These are phyloP conservation scores for Glycyrrhiza uralensis DNA, from an alignment of 306 rosid genomes.

Conservation along the genomic window DNA sequence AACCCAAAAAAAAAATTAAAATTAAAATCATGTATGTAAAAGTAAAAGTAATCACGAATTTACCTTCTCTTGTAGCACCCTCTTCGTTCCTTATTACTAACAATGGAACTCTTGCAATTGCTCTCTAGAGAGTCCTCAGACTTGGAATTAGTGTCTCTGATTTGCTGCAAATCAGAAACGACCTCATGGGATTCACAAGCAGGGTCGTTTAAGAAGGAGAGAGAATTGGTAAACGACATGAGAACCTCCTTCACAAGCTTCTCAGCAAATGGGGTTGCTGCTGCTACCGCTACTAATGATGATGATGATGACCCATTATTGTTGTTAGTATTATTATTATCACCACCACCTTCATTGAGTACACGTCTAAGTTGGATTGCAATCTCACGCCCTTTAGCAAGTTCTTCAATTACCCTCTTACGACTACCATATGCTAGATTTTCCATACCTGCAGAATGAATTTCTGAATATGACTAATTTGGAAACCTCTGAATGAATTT, in stretches of 20 bases:
- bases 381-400: slow-evolving; percentile 38
- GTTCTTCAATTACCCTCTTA: slow-evolving; percentile 33
- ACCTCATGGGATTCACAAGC: neutral
- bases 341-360: neutral
- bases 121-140: slow-evolving; percentile 47
- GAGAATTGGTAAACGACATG: slow-evolving; percentile 39
- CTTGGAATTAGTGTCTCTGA: slow-evolving; percentile 9
- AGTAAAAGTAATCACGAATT: neutral
- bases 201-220: slow-evolving; percentile 25
- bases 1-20: neutral
- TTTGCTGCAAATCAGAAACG: slow-evolving; percentile 9
- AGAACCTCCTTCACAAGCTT: slow-evolving; percentile 34
- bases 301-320: neutral
- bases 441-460: too few relatives aligned
- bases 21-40: neutral
- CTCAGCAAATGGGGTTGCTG: slow-evolving; percentile 19
- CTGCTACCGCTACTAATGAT: too few relatives aligned
- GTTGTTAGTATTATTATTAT: too few relatives aligned
- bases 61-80: slow-evolving; percentile 69
- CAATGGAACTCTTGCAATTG: slow-evolving; percentile 29
- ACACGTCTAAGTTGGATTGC: slow-evolving; percentile 31
- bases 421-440: neutral
- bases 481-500: too few relatives aligned
- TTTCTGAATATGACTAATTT: too few relatives aligned
- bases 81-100: slow-evolving; percentile 45